phyloP scores from a whole-genome alignment of 768 basidiomycete species.

The Boletus sp. region DNA sequence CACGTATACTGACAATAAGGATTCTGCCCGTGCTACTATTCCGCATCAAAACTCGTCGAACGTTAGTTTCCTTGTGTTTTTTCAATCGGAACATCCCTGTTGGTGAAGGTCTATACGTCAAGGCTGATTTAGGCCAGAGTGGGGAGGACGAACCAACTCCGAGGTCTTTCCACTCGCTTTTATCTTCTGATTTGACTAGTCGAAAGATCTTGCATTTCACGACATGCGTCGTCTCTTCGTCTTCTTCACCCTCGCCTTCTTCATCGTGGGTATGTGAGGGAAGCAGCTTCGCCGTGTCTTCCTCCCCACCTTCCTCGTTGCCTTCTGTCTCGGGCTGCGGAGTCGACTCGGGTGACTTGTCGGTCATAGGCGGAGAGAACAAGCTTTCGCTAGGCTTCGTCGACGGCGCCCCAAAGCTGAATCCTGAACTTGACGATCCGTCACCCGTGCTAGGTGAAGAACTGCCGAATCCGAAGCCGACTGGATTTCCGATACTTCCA shows the following conservation, averaged over 20 bases:
- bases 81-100: constrained; percentile 71
- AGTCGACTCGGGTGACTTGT: constrained; percentile 31
- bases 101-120: background rate
- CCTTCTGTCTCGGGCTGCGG: constrained; percentile 27
- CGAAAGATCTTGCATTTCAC: constrained; percentile 63
- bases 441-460: constrained; percentile 22
- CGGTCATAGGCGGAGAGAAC: constrained; percentile 29
- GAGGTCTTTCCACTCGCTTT: constrained; percentile 58
- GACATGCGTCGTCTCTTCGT: constrained; percentile 64
- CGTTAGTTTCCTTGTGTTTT: constrained; percentile 61
- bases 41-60: constrained; percentile 63
- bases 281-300: constrained; percentile 24
- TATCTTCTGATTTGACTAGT: constrained; percentile 49
- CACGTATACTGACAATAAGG: constrained; percentile 54
- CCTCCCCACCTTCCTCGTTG: constrained; percentile 30
- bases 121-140: background rate
- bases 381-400: constrained; percentile 22
- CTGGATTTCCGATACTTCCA: constrained; percentile 61
- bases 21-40: constrained; percentile 77
- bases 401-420: constrained; percentile 23
- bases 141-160: constrained; percentile 56
- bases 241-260: constrained; percentile 81
- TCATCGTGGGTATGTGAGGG: constrained; percentile 48
- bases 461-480: constrained; percentile 52
- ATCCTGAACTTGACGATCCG: constrained; percentile 16